Evolutionary conservation across 495 filamentous ascomycete species (phyloP), one percentile per base, ranked within the genome.

Genomic region (Penicillium taxi): DNA sequence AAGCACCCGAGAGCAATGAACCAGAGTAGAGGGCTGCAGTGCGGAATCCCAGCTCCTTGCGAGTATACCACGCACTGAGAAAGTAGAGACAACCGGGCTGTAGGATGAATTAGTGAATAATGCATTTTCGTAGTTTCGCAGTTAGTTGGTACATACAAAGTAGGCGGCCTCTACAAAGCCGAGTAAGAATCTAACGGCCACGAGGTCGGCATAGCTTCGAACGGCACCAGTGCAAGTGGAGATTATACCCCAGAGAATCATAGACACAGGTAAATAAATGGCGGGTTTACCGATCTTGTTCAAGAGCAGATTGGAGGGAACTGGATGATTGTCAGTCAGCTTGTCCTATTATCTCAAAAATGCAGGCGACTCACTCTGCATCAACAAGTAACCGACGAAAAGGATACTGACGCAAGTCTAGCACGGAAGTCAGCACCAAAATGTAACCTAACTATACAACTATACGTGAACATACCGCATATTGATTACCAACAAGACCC

Each of bases 171-270:
- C 73, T 6, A 70, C 70, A 28, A 84, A 78, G 45, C 82, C 81
- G 0, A 87, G 66, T 43, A 82, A 81, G 65, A 85, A 86, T 11
- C 81, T 74, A 31, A 76, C 70, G 3, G 73, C 77, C 14, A 82
- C 59, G 25, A 86, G 63, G 1, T 80, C 80, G 24, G 67, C 67
- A 45, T 69, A 81, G 45, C 61, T 81, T 13, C 64, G 54, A 1
- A 71, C 75, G 6, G 62, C 73, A 23, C 77, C 77, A 2, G 80
- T 81, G 0, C 63, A 61, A 0, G 74, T 75, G 0, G 78, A 82
- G 36, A 86, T 80, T n/a, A 77, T 58, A n/a, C 80, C 80, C 82
- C 82, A 86, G 3, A 80, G 39, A 14, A 80, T 58, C 77, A 83
- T 85, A 20, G 73, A 70, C 23, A 55, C 51, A 1, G 78, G 78